Percentiles rank a stretch among this genome's conserved stretches.
Conservation (phyloP, 2,329 filamentous ascomycete species). For the Leptographium wingfieldii region DNA sequence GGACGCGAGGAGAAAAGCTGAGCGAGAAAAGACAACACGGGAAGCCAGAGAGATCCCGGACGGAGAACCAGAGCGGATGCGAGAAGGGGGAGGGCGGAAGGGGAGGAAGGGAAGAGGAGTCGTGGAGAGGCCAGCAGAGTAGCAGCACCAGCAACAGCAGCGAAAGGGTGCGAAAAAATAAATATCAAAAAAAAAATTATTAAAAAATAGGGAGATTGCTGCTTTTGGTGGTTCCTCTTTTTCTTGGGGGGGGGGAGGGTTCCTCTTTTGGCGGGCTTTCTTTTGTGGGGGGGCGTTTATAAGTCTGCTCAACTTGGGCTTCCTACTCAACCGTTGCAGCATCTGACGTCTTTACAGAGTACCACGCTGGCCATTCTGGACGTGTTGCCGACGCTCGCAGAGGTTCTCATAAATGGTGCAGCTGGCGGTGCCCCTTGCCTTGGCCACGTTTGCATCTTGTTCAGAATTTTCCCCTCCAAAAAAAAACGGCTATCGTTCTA, state of each 20-base stretch:
- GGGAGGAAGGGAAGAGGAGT: background rate
- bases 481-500: too few relatives aligned
- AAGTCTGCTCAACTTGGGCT: background rate
- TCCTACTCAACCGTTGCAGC: too few relatives aligned
- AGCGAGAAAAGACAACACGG: slow-evolving; percentile 13
- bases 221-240: background rate
- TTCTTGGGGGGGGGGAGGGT: background rate
- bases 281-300: background rate
- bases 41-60: background rate
- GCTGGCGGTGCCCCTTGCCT: background rate
- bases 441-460: background rate
- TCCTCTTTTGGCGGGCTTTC: background rate
- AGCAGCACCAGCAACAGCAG: background rate
- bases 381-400: background rate
- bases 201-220: slow-evolving; percentile 9
- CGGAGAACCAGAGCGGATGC: background rate
- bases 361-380: too few relatives aligned
- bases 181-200: slow-evolving; percentile 17
- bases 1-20: background rate
- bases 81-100: background rate
- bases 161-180: slow-evolving; percentile 5
- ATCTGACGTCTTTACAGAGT: too few relatives aligned
- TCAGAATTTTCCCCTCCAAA: background rate
- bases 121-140: background rate
- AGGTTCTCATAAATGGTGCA: background rate